Base-by-base conservation (phyloP, 2,329 filamentous ascomycete species). In the Aspergillus oerlinghausenensis region DNA sequence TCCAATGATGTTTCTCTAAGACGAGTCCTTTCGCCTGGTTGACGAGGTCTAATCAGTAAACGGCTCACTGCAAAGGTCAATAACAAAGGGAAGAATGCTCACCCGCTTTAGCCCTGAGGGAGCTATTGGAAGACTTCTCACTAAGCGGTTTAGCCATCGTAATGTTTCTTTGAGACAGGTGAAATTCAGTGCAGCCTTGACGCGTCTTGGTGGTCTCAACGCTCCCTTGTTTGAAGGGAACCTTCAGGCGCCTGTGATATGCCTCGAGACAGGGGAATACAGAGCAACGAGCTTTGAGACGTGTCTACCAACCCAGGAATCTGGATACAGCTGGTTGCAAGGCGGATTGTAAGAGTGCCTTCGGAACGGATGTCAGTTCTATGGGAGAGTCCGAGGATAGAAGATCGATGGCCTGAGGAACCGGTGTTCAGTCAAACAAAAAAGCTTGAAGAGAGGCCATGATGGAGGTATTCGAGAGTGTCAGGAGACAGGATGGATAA, bases 1-100 rank as follows among this genome's bases (percentile, higher is more conserved):
- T 45, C 70, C 65, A 56, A 67, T 64, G 51, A 49, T 14, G 55
- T 70, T 65, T 38, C 68, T 72, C 32, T 72, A 65, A 38, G 69
- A 67, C 50, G 69, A 66, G 57, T 61, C 63, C 48, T 59, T 51
- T 58, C 65, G 14, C 43, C 23, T 21, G 47, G 3, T 28, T 23
- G n/a, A n/a, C 48, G 29, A 42, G 51, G 17, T n/a, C 28, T 2
- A 28, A 26, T 42, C 26, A 55, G 35, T 26, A 21, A 32, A 10
- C 17, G 6, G 43, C 10, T 21, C 35, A 29, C 23, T 23, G 9
- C 6, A 11, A 21, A 17, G 25, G 42, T 28, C 38, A 35, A 40
- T 7, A 11, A 25, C 14, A 17, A 21, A 32, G 43, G 11, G 17
- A 19, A 21, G 49, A 19, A 25, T 5, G 51, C 55, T 54, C 28